These are phyloP conservation scores for Paramecium tetraurelia DNA, from an alignment of 73 alveolate genomes.

Conservation along the genomic window DNA sequence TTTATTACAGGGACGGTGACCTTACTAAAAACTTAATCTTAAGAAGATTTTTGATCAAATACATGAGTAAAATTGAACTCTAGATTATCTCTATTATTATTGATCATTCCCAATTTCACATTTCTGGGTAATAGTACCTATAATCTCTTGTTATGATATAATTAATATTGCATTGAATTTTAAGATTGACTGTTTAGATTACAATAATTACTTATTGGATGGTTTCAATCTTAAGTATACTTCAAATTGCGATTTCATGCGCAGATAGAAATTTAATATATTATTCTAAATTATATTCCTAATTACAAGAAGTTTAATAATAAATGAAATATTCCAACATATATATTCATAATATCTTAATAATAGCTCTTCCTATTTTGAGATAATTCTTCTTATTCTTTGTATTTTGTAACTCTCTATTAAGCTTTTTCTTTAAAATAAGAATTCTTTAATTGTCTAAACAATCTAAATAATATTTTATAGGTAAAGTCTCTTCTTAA, in stretches of 20 bases:
- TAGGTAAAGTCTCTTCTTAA: too few species aligned
- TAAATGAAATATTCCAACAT: not conserved
- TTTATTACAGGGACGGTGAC: conserved; percentile 80
- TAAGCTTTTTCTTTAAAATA: too few species aligned
- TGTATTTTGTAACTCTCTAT: too few species aligned
- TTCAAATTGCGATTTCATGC: conserved; percentile 83
- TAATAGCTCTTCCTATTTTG: too few species aligned
- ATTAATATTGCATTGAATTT: conserved; percentile 59
- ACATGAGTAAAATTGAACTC: conserved; percentile 88
- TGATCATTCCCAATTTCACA: conserved; percentile 74
- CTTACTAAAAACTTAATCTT: conserved; percentile 82
- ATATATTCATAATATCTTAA: not conserved
- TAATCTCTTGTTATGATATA: conserved; percentile 64
- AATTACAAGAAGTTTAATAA: not conserved
- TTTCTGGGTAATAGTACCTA: conserved; percentile 76
- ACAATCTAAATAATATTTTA: too few species aligned
- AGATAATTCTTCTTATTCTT: too few species aligned
- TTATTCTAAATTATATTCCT: not conserved
- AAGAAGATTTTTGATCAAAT: conserved; percentile 82
- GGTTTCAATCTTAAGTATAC: conserved; percentile 88
- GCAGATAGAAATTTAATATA: not conserved
- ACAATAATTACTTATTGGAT: conserved; percentile 56
- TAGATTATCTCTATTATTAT: conserved; percentile 82
- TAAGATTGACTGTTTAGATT: conserved; percentile 10
- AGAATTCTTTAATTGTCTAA: too few species aligned